Evolutionary conservation across 1,284 basidiomycete species (phyloP).

Genomic region (Ustilago lituana): DNA sequence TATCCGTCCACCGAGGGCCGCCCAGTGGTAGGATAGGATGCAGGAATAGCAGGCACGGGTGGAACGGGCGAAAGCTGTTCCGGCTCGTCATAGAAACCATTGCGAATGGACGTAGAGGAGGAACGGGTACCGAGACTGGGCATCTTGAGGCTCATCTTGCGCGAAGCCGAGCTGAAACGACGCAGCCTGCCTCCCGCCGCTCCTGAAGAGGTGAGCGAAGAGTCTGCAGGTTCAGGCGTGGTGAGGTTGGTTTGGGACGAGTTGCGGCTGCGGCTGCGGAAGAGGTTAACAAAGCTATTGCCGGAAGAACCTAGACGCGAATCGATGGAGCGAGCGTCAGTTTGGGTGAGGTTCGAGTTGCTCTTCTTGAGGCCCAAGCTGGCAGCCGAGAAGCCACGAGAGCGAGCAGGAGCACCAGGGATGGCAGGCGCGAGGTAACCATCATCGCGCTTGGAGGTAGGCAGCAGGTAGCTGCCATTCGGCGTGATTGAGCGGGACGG

Average conservation of each 20-base stretch:
- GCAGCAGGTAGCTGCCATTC: neutral
- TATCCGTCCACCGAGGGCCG: conserved; percentile 9
- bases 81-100: conserved; percentile 26
- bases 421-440: conserved; percentile 22
- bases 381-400: conserved; percentile 20
- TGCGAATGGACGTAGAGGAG: conserved; percentile 24
- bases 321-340: conserved; percentile 44
- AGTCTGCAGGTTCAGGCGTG: conserved; percentile 14
- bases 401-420: conserved; percentile 5
- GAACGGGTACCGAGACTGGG: conserved; percentile 17
- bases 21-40: conserved; percentile 7
- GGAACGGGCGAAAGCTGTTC: conserved; percentile 15
- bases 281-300: conserved; percentile 36
- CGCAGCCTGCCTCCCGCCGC: conserved; percentile 14
- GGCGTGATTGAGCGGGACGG: conserved; percentile 8
- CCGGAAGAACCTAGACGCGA: conserved; percentile 35
- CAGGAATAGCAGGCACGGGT: conserved; percentile 22
- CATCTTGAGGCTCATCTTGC: conserved; percentile 49
- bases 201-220: neutral
- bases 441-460: conserved; percentile 1
- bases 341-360: conserved; percentile 48
- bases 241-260: conserved; percentile 42
- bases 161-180: conserved; percentile 36
- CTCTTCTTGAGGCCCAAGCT: conserved; percentile 37
- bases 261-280: conserved; percentile 41